Evolutionary conservation across 345 rosid genomes (phyloP), one percentile per base, ranked within the genome.

Genomic region (Corchorus olitorius): DNA sequence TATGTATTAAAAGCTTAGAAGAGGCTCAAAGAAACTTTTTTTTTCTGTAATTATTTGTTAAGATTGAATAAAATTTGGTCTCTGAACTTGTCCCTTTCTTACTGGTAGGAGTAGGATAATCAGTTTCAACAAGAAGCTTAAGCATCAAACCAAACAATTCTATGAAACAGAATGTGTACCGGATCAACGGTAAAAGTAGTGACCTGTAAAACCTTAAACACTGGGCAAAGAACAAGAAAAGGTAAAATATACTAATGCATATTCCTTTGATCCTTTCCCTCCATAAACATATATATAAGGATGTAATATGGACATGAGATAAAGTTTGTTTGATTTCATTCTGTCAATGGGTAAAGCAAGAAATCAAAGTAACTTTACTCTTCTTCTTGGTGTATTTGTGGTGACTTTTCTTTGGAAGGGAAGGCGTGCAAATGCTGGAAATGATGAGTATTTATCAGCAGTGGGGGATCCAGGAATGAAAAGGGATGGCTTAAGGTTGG

Each of bases 401-500:
- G 19, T 81, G 79, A 56, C 64, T 43, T 54, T 76, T 34, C 45
- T 76, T 74, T 60, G 60, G 34, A 74, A 56, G 58, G 60, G 5
- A 11, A 27, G 45, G 35, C 14, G 5, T 34, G 78, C 63, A 39
- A 20, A 49, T 19, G 77, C 74, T 74, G 84, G 62, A 78, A 72
- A 64, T n/a, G 80, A 67, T 9, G 75, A 67, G 49, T 76, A 84
- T 67, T 3, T 60, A 50, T 86, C 89, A 41, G 87, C 82, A 10
- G 71, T 81, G 12, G 87, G 87, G 1, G 89, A 86, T 80, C 85
- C 89, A 17, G 89, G 89, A 54, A 86, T 88, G 92, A 83, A 72
- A 77, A 90, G 84, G 16, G 88, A 87, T 79, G 76, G 80, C 65
- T 69, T 88, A 27, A 84, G 92, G 72, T 68, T 90, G 70, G 92